Evolutionary conservation across 1,284 basidiomycete genomes (phyloP).

Genomic region (Rugiboletus extremiorientalis): DNA sequence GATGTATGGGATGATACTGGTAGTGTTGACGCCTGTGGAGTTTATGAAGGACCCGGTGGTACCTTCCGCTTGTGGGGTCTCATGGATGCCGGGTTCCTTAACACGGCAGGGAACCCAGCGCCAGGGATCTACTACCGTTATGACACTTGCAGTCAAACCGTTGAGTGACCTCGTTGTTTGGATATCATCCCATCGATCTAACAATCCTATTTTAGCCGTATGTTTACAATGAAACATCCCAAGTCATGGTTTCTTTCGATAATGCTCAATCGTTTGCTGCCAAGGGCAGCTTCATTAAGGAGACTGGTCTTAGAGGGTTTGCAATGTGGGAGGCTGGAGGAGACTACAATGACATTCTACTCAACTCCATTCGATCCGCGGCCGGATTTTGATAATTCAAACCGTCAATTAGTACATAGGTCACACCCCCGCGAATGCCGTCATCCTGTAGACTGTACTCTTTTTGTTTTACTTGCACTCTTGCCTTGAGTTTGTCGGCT

Average conservation of each 20-base stretch:
- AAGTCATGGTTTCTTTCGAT: slow-evolving; percentile 41
- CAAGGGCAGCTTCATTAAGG: slow-evolving; percentile 55
- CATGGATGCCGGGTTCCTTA: slow-evolving; percentile 41
- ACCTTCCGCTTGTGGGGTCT: slow-evolving; percentile 44
- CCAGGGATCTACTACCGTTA: slow-evolving; percentile 42
- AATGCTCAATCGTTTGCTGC: slow-evolving; percentile 48
- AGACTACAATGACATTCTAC: slow-evolving; percentile 49
- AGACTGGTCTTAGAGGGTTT: slow-evolving; percentile 49
- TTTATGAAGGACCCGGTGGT: slow-evolving; percentile 35
- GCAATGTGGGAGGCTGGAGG: slow-evolving; percentile 59
- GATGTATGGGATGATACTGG: slow-evolving; percentile 41
- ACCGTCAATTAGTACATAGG: neutral
- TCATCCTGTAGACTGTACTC: neutral
- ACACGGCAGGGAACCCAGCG: slow-evolving; percentile 35
- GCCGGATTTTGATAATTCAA: slow-evolving; percentile 34
- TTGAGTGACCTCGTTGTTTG: slow-evolving; percentile 28
- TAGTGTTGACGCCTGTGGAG: slow-evolving; percentile 41
- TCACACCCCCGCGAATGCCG: neutral
- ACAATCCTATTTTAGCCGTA: slow-evolving; percentile 38
- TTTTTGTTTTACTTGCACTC: neutral
- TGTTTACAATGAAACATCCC: slow-evolving; percentile 41
- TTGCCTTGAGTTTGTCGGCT: neutral
- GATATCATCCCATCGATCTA: neutral
- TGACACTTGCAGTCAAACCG: slow-evolving; percentile 50
- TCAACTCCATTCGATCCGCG: slow-evolving; percentile 46